Evolutionary conservation across 495 filamentous ascomycete genomes (phyloP), one percentile per base, ranked within the genome.

Genomic region (Xylaria intraflava): DNA sequence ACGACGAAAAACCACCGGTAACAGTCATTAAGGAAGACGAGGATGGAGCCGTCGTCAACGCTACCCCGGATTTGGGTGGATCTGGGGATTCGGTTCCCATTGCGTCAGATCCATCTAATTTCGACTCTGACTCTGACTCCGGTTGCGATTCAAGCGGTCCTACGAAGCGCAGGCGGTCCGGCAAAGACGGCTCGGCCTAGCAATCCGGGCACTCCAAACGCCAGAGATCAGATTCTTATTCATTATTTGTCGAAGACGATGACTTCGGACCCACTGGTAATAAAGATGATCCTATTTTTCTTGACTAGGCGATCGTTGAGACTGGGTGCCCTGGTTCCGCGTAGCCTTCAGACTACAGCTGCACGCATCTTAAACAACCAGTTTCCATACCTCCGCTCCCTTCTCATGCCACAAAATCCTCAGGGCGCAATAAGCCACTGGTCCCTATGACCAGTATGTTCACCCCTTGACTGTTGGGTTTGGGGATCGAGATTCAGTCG

Each of bases 21-120:
- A 27, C 44, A 43, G n/a, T 44, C 9, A 52, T 52, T 14, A 38
- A 33, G 11, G 49, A 51, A 2, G 49, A 52, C 22, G 46, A 45
- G 14, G 19, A 43, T 5, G 1, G 30, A 10, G 16, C 16, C 19
- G 3, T 7, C 9, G 26, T 2, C 2, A 17, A 20, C 27, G 17
- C 7, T 39, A 16, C 23, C 42, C 45, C 29, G 22, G 46, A 26
- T n/a, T 5, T 31, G 23, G 17, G 14, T 16, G 19, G 3, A 22
- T 36, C 46, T 11, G 14, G 2, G 17, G 14, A 11, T 10, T 24
- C 46, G 16, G 14, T 11, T 24, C 4, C 14, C 31, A 12, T 33
- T 2, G 2, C 6, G 5, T 6, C 31, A 11, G 31, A 33, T 12
- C 31, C 31, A 33, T 6, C 14, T 6, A 11, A 12, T 33, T 33